A percentile compares a stretch with the other conserved stretches of the same genome.
Conservation (phyloP, 2,329 filamentous ascomycete genomes). For the Teratosphaeria gauchensis region DNA sequence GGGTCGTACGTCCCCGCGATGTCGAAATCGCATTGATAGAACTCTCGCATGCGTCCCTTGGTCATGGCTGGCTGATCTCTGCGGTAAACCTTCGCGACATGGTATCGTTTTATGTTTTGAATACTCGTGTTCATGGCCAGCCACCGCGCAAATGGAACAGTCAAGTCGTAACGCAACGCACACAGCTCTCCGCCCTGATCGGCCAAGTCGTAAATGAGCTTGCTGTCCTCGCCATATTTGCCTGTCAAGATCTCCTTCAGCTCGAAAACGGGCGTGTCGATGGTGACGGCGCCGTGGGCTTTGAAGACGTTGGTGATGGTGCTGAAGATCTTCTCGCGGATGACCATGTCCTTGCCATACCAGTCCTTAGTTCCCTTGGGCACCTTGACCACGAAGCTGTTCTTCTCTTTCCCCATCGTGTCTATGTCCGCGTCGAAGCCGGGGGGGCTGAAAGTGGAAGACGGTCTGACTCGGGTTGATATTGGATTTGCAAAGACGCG, state of each 20-base stretch:
- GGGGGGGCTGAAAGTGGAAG: not conserved
- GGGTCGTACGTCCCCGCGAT: slow-evolving; percentile 80
- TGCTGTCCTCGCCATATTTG: slow-evolving; percentile 87
- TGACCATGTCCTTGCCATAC: slow-evolving; percentile 67
- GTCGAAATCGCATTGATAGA: slow-evolving; percentile 96
- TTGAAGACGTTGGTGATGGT: slow-evolving; percentile 73
- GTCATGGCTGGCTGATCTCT: slow-evolving; percentile 76
- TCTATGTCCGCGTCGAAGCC: not conserved
- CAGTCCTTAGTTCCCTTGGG: slow-evolving; percentile 88
- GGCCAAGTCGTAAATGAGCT: slow-evolving; percentile 81
- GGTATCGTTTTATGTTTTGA: slow-evolving; percentile 82
- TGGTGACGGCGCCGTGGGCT: slow-evolving; percentile 67
- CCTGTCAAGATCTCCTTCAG: slow-evolving; percentile 76
- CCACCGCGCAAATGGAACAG: slow-evolving; percentile 84
- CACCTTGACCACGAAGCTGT: slow-evolving; percentile 62
- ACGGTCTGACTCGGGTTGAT: not conserved
- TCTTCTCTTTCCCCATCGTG: slow-evolving; percentile 37
- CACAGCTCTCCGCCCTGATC: slow-evolving; percentile 82
- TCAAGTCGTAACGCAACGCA: slow-evolving; percentile 77
- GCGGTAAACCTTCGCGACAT: slow-evolving; percentile 87
- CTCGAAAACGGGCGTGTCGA: slow-evolving; percentile 79
- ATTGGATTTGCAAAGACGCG: not conserved
- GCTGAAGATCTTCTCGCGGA: slow-evolving; percentile 70
- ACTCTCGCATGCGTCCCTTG: slow-evolving; percentile 88
- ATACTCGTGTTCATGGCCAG: slow-evolving; percentile 81